Conservation (phyloP, 2,329 filamentous ascomycete species). For the Cryphonectria japonica region DNA sequence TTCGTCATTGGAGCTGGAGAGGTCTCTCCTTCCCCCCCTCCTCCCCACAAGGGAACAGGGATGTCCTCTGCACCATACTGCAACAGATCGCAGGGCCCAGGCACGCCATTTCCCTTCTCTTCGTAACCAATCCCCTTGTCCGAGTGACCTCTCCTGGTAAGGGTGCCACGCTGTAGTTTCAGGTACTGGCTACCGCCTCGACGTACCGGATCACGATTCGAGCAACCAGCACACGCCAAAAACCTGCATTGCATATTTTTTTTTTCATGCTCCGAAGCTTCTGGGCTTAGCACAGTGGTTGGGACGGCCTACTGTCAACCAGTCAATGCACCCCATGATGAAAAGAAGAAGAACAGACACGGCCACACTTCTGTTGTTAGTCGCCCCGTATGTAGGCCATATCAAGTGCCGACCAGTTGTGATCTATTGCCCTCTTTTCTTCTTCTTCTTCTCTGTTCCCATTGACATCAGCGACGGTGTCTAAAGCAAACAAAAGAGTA, state of each 20-base stretch:
- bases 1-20: constrained; percentile 26
- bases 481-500: too few relatives aligned
- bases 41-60: constrained; percentile 12
- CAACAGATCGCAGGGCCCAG: constrained; percentile 12
- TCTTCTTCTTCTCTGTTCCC: background rate
- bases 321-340: background rate
- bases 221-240: background rate
- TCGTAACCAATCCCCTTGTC: background rate
- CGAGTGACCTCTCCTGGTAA: constrained; percentile 20
- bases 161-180: background rate
- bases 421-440: background rate
- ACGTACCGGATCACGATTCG: constrained; percentile 21
- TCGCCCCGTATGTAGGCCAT: background rate
- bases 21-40: constrained; percentile 8
- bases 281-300: background rate
- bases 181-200: constrained; percentile 12
- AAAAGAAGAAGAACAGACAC: background rate
- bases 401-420: background rate
- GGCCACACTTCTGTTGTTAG: background rate
- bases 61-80: constrained; percentile 17
- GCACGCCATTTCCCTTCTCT: background rate
- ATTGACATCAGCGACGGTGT: background rate
- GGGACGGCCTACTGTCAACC: constrained; percentile 6
- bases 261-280: background rate
- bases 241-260: background rate